Evolutionary conservation across 2,329 filamentous ascomycete species (phyloP).

Genomic region (Scedosporium minutisporum): DNA sequence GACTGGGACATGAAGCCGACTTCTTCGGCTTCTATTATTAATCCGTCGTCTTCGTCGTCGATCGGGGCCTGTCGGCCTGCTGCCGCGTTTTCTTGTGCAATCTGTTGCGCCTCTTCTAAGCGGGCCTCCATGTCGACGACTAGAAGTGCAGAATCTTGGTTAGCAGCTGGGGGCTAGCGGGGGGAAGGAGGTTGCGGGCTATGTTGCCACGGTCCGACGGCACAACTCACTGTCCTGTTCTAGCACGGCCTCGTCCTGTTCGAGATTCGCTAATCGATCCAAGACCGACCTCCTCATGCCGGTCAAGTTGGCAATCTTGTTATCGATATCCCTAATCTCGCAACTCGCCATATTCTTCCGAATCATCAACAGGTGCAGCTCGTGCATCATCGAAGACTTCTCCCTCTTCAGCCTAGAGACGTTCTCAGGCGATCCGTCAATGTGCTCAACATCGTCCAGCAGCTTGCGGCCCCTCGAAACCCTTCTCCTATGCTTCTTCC

Average conservation of each 20-base stretch:
- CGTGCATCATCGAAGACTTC: conserved; percentile 68
- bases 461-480: conserved; percentile 69
- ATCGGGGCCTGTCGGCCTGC: conserved; percentile 36
- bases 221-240: conserved; percentile 70
- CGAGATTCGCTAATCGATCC: conserved; percentile 73
- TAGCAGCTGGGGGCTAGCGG: conserved; percentile 2
- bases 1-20: conserved; percentile 89
- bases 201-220: neutral
- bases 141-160: conserved; percentile 17
- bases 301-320: conserved; percentile 87
- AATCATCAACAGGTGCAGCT: conserved; percentile 81
- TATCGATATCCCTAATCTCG: conserved; percentile 93
- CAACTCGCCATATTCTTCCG: conserved; percentile 96
- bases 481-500: conserved; percentile 50
- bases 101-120: conserved; percentile 50
- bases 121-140: conserved; percentile 54
- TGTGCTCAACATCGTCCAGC: conserved; percentile 49
- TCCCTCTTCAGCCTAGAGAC: conserved; percentile 71
- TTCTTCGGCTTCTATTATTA: conserved; percentile 40
- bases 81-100: conserved; percentile 51
- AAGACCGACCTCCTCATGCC: conserved; percentile 89
- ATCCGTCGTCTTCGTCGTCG: conserved; percentile 40
- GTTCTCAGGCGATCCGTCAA: conserved; percentile 50
- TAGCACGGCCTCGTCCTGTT: conserved; percentile 81
- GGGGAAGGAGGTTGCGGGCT: neutral